Percentiles rank a stretch among this genome's conserved stretches.
Evolutionary conservation across 192 early-diverging fungal species (phyloP).

Genomic region (Umbelopsis vinacea): DNA sequence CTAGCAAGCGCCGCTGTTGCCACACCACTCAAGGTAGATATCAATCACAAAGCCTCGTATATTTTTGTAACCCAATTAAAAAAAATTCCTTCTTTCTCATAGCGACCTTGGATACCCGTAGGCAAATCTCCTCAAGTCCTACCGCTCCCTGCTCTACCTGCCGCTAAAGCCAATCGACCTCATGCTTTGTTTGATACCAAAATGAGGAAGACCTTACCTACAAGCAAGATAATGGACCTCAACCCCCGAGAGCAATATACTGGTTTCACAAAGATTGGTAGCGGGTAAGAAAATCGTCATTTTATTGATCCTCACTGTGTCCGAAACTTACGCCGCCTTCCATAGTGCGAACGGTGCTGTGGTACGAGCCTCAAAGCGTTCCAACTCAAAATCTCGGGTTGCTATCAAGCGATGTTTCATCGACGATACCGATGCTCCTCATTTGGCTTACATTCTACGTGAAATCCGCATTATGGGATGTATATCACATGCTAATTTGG

Average conservation of each 20-base stretch:
- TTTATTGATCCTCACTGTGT: not conserved
- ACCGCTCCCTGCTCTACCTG: slow-evolving; percentile 32
- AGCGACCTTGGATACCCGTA: slow-evolving; percentile 40
- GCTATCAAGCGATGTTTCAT: slow-evolving; percentile 49
- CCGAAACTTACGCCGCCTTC: not conserved
- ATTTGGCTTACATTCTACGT: slow-evolving; percentile 41
- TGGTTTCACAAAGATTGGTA: slow-evolving; percentile 35
- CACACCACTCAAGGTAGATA: not conserved
- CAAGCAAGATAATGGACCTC: slow-evolving; percentile 32
- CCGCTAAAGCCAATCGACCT: slow-evolving; percentile 23
- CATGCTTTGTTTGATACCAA: slow-evolving; percentile 42
- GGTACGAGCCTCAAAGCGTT: slow-evolving; percentile 33
- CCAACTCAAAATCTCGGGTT: slow-evolving; percentile 31
- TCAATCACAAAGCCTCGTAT: not conserved
- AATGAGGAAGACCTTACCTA: slow-evolving; percentile 35
- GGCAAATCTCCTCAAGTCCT: slow-evolving; percentile 32
- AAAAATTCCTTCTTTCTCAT: slow-evolving; percentile 5
- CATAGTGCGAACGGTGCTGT: slow-evolving; percentile 43
- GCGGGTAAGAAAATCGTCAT: slow-evolving; percentile 22
- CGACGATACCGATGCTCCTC: slow-evolving; percentile 45
- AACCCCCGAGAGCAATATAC: slow-evolving; percentile 36
- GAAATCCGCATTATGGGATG: slow-evolving; percentile 49
- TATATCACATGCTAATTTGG: slow-evolving; percentile 39
- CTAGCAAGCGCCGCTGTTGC: not conserved
- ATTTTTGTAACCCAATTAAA: not conserved